Evolutionary conservation across 495 filamentous ascomycete species (phyloP), one percentile per base, ranked within the genome.

Genomic region (Podospora pseudoanserina): DNA sequence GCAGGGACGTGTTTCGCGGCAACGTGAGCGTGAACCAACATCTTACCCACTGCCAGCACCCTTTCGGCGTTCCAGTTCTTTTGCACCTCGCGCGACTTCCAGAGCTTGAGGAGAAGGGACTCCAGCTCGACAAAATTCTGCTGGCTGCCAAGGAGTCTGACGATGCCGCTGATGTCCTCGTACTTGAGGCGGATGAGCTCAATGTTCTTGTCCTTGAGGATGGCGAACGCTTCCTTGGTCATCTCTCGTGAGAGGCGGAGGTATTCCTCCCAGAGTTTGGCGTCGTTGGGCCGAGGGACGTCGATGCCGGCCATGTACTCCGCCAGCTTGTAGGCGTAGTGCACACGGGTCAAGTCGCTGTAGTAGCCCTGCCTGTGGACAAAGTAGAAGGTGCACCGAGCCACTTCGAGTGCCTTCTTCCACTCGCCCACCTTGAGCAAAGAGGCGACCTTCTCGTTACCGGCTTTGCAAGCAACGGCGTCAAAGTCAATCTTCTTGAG

Each of bases 61-160:
- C 81, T 81, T 9, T 76, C 75, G 1, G 81, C 76, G 0, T 81
- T 79, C 87, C 87, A 90, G 55, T 76, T 84, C 72, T 84, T 83
- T 65, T 88, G 86, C 20, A 85, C 81, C 68, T 89, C 82, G 39
- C 87, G 83, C 1, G 86, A 88, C 23, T 80, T 81, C 87, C 87
- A 90, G 65, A 90, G 86, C 7, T 81, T 79, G 32, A 80, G 81
- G 7, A 90, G 84, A 28, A 89, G 81, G 9, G 68, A 68, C 78
- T 89, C 86, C 1, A 90, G 82, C 61, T 88, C 86, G 23, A 79
- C 75, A 72, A 84, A 87, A 73, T 88, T 84, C 67, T 86, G 81
- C 72, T 88, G 83, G 65, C 85, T 82, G 26, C 86, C 87, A 1
- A 90, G 78, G 0, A 89, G 76, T 2, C 82, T 82, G 61, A 86